phyloP scores from a whole-genome alignment of 495 filamentous ascomycete species.

The Penicillium paradoxum region DNA sequence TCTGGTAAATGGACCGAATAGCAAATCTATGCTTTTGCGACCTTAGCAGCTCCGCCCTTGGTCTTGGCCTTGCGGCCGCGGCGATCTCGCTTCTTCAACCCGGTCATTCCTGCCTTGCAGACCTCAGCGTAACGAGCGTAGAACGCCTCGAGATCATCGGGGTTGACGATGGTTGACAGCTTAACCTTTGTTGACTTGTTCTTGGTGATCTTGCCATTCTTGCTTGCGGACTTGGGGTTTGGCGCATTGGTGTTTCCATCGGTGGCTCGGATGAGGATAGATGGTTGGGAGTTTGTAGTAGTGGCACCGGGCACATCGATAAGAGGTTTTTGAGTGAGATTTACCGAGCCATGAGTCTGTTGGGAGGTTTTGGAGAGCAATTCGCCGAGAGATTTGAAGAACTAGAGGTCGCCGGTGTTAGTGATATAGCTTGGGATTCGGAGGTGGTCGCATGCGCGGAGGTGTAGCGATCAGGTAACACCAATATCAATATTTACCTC shows the following conservation, averaged over 20 bases:
- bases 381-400: slow-evolving; percentile 72
- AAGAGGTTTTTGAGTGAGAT: slow-evolving; percentile 74
- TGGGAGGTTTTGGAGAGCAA: slow-evolving; percentile 67
- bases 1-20: slow-evolving; percentile 1
- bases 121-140: slow-evolving; percentile 86
- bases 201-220: slow-evolving; percentile 29
- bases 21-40: slow-evolving; percentile 36
- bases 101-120: slow-evolving; percentile 82
- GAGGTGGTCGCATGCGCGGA: slow-evolving; percentile 10
- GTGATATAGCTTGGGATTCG: slow-evolving; percentile 9
- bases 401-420: slow-evolving; percentile 49
- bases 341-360: slow-evolving; percentile 70
- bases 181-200: slow-evolving; percentile 59
- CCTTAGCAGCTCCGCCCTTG: slow-evolving; percentile 54
- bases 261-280: slow-evolving; percentile 79
- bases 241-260: slow-evolving; percentile 55
- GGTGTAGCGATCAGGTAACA: not conserved
- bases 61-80: slow-evolving; percentile 71
- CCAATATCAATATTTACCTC: slow-evolving; percentile 49
- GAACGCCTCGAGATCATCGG: slow-evolving; percentile 71
- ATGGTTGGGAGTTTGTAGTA: slow-evolving; percentile 34
- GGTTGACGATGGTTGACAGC: slow-evolving; percentile 75
- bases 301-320: slow-evolving; percentile 14
- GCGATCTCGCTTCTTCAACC: slow-evolving; percentile 87
- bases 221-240: slow-evolving; percentile 30